Base-by-base conservation (phyloP, 78 protist species). In the Anaeramoeba ignava region DNA sequence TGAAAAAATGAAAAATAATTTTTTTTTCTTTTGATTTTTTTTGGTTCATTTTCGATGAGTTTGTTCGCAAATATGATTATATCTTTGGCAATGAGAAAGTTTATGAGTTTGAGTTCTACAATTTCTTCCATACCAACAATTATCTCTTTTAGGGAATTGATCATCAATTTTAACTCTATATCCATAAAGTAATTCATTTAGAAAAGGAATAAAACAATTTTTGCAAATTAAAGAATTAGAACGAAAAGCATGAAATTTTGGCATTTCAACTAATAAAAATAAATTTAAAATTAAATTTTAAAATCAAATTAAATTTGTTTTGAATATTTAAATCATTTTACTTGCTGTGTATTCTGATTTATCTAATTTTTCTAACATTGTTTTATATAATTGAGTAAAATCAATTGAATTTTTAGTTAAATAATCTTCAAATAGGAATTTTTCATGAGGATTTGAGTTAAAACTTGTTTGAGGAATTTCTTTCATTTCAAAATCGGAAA, bases 91-190 rank as follows among this genome's bases (percentile, higher is more conserved):
- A 34, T 83, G 85, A 33, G 42, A 39, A 0, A 36, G 2, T n/a
- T 83, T 83, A 81, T 83, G 85, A 33, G 80, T 83, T 34, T 83
- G 85, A 33, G 85, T 83, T n/a, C 85, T n/a, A 81, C 85, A 83
- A 81, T 83, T 83, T 40, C 36, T 38, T 33, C 85, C 85, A 33
- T 38, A 83, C 1, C 78, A 38, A 81, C 85, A 83, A 34, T 83
- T 81, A n/a, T 78, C 84, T 3, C 33, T 34, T 34, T 34, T 38
- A 23, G 36, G 81, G 82, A 12, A 33, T 17, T 38, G 82, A 12
- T 40, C 81, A 33, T 12, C 17, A 42, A 17, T 42, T 42, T 80
- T 80, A 12, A 12, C 38, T 17, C 36, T 31, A 27, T 33, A 17
- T 17, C 17, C 17, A 12, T 42, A 42, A 33, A 23, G 39, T 17